Percentiles rank a stretch among this genome's conserved stretches.
Conservation (phyloP, 495 filamentous ascomycete genomes). For the Podospora pseudocomata region DNA sequence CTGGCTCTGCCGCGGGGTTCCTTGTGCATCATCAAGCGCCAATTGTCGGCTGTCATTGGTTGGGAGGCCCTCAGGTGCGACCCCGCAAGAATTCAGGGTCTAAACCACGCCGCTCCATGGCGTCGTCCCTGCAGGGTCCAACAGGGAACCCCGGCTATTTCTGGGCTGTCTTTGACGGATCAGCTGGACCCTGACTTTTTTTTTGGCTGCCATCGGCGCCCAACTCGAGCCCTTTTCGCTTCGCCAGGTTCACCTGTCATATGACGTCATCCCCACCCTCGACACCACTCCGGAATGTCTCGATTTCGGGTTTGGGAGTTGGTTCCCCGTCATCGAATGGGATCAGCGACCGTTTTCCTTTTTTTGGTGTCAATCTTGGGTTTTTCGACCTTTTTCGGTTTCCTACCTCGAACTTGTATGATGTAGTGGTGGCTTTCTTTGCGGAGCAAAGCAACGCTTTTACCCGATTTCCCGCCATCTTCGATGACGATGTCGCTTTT, state of each 20-base stretch:
- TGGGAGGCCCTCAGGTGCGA: not conserved
- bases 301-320: not conserved
- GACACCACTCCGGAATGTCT: not conserved
- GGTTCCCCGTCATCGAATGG: not conserved
- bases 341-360: not conserved
- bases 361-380: not conserved
- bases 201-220: not conserved
- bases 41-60: conserved; percentile 19
- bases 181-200: conserved; percentile 9
- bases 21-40: conserved; percentile 13
- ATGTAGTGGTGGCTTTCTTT: not conserved
- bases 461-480: not conserved
- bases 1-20: not conserved
- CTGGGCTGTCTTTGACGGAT: not conserved
- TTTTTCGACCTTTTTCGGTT: not conserved
- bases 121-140: conserved; percentile 22
- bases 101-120: conserved; percentile 14
- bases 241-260: not conserved
- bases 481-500: not conserved
- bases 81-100: conserved; percentile 19
- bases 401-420: not conserved
- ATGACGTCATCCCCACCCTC: conserved; percentile 16
- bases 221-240: not conserved
- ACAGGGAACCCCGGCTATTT: conserved; percentile 15
- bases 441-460: not conserved